phyloP scores from a whole-genome alignment of 1,284 basidiomycete genomes.

The Leccinum griseonigrum region DNA sequence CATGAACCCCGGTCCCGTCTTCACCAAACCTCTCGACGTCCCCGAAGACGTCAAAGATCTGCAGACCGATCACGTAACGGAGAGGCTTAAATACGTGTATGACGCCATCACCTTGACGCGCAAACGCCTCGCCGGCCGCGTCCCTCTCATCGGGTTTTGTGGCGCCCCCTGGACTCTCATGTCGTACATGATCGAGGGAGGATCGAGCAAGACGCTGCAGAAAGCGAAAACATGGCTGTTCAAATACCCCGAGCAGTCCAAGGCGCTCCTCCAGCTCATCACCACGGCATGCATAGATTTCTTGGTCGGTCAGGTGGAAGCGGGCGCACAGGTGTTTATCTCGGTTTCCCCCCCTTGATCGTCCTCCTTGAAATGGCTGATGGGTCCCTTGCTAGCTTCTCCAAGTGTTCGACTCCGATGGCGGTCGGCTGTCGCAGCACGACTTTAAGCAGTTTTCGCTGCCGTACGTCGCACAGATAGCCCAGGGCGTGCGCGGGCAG shows the following conservation, averaged over 20 bases:
- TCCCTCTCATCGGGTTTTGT: constrained; percentile 93
- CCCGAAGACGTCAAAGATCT: constrained; percentile 73
- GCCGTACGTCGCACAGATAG: constrained; percentile 64
- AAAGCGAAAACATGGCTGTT: constrained; percentile 93
- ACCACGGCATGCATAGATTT: constrained; percentile 85
- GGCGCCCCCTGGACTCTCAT: constrained; percentile 97
- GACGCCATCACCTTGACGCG: constrained; percentile 85
- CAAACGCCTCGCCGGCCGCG: constrained; percentile 75
- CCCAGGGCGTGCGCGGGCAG: constrained; percentile 57
- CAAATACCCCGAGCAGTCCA: constrained; percentile 81
- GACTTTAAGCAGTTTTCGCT: constrained; percentile 81
- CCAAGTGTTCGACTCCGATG: constrained; percentile 96
- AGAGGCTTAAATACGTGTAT: constrained; percentile 88
- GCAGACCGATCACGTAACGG: constrained; percentile 68
- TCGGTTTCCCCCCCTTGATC: background rate
- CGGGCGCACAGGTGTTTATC: constrained; percentile 81
- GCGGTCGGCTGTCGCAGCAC: constrained; percentile 83
- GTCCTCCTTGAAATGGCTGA: background rate
- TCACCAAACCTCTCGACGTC: constrained; percentile 78
- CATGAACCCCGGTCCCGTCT: constrained; percentile 90
- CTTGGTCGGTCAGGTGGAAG: constrained; percentile 86
- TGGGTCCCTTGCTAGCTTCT: constrained; percentile 56
- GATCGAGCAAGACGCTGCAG: constrained; percentile 83
- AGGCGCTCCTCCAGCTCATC: constrained; percentile 71
- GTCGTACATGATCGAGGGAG: constrained; percentile 96